phyloP scores from a whole-genome alignment of 345 rosid species.

The Sonneratia alba region DNA sequence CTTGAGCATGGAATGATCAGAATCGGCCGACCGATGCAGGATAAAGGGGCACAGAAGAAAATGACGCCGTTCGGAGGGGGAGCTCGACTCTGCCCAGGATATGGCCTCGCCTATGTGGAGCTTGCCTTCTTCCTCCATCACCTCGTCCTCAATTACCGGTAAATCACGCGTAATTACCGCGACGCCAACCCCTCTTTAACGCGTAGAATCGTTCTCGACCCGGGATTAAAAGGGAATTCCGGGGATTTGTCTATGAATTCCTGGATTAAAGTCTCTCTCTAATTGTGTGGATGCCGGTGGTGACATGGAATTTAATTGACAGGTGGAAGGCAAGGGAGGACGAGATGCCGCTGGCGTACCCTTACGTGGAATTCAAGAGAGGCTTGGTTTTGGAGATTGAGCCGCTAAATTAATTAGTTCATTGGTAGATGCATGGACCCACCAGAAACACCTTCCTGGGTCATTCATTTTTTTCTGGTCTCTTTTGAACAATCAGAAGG shows the following conservation, averaged over 20 bases:
- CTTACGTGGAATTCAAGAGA: constrained; percentile 64
- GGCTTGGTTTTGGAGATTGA: constrained; percentile 61
- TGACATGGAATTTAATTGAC: neutral
- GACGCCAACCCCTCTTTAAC: neutral
- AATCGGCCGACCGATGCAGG: constrained; percentile 18
- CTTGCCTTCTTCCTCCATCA: constrained; percentile 75
- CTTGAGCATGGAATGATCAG: neutral
- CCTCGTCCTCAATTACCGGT: constrained; percentile 76
- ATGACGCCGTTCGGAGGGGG: constrained; percentile 91
- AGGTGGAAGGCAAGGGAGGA: constrained; percentile 66
- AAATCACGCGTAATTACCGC: neutral
- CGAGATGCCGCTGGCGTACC: constrained; percentile 68
- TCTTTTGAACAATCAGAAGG: too few relatives aligned
- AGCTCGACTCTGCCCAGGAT: constrained; percentile 69
- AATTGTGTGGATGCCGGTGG: neutral
- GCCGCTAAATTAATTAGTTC: constrained; percentile 1
- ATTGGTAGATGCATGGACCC: too few relatives aligned
- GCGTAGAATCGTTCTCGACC: too few relatives aligned
- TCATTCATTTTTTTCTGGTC: too few relatives aligned
- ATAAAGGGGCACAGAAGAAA: constrained; percentile 41
- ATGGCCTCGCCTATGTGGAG: constrained; percentile 69
- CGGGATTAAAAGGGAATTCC: too few relatives aligned
- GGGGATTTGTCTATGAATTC: too few relatives aligned
- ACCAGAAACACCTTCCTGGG: too few relatives aligned
- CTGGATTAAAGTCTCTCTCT: too few relatives aligned